Percentiles rank a stretch among this genome's conserved stretches.
phyloP scores from a whole-genome alignment of 2,329 filamentous ascomycete species.

The Cercospora janseana region DNA sequence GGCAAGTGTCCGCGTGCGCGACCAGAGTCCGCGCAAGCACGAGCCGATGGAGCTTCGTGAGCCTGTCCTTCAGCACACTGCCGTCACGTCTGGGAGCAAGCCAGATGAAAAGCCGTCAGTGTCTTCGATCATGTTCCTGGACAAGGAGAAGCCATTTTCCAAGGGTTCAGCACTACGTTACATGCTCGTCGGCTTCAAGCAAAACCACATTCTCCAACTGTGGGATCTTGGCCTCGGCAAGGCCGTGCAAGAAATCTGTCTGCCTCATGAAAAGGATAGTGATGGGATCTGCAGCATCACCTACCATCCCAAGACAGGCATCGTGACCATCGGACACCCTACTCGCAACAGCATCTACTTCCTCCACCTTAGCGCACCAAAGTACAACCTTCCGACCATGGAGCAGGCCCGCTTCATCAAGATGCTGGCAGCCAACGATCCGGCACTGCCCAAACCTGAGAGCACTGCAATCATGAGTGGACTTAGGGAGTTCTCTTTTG shows the following conservation, averaged over 20 bases:
- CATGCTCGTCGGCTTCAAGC: conserved; percentile 96
- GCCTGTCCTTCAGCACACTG: conserved; percentile 81
- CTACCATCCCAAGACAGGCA: conserved; percentile 88
- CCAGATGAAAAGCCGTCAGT: conserved; percentile 84
- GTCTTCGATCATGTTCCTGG: conserved; percentile 90
- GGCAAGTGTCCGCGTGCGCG: conserved; percentile 46
- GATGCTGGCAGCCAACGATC: conserved; percentile 69
- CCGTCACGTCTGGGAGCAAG: conserved; percentile 42
- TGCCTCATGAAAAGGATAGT: conserved; percentile 76
- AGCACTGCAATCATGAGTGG: conserved; percentile 97
- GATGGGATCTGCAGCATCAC: conserved; percentile 97
- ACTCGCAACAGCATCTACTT: conserved; percentile 98
- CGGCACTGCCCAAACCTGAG: conserved; percentile 76
- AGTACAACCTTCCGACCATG: conserved; percentile 77
- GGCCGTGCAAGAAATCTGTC: conserved; percentile 93
- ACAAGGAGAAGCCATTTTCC: conserved; percentile 90
- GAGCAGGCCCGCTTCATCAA: conserved; percentile 86
- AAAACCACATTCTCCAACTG: conserved; percentile 96
- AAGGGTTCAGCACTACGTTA: conserved; percentile 89
- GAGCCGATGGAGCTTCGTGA: conserved; percentile 66
- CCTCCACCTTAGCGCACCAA: conserved; percentile 88
- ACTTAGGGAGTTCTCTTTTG: conserved; percentile 90
- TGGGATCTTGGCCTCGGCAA: conserved; percentile 97
- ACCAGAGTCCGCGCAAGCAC: conserved; percentile 44
- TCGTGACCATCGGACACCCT: conserved; percentile 92